Evolutionary conservation across 306 rosid genomes (phyloP), one percentile per base, ranked within the genome.

Genomic region (Prunus davidiana): DNA sequence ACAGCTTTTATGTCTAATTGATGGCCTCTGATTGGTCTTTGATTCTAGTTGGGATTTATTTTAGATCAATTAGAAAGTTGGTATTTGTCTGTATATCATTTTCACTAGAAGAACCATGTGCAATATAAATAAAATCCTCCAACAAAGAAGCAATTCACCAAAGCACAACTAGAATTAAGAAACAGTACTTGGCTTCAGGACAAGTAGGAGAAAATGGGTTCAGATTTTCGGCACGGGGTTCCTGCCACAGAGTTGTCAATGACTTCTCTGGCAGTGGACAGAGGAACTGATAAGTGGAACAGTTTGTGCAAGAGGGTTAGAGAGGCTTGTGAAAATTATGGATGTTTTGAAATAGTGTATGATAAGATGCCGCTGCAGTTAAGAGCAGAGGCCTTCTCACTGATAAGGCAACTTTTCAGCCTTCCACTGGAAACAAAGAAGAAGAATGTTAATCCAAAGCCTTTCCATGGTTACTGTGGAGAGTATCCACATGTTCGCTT

Each of bases 321-420:
- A 70, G 90, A 88, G 81, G 84, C 90, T 16, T 84, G 78, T 45
- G 89, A 83, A 64, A 83, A 18, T 30, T 74, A 80, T 2, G 88
- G 73, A 25, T 69, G 73, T 55, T 69, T 69, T 28, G 58, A 50
- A 27, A 7, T 69, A 27, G 14, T 50, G 45, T 50, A 69, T 15
- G 61, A 69, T 2, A 69, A 27, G 45, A 69, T 49, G 50, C 46
- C 73, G 8, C 22, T 14, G 24, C 73, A 69, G 73, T 50, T 27
- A 18, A 69, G 73, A 69, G 73, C 73, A 2, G 73, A 69, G 30
- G 50, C 60, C 8, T 50, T 50, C 60, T 69, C 46, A 49, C 60
- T 69, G 73, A 8, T 41, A 1, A 16, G 27, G 73, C 60, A 49
- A 69, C 73, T 69, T 49, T 69, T 69, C 61, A 16, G 45, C 73